Conservation (phyloP, 2,329 filamentous ascomycete species). For the Pseudocercospora cruenta region DNA sequence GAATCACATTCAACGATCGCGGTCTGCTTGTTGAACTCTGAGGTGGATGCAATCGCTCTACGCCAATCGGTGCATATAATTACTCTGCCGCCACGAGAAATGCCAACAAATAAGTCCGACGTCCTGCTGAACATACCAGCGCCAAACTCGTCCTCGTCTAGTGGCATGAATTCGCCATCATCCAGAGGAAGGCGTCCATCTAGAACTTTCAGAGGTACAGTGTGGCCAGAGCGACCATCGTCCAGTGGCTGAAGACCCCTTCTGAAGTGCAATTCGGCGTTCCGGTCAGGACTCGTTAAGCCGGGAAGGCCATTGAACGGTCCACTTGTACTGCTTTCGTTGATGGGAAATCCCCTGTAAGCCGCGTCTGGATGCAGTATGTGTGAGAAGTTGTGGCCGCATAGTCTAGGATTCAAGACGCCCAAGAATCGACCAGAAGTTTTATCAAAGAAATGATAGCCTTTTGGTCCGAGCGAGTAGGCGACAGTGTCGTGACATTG, state of each 20-base stretch:
- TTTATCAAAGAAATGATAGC: constrained; percentile 51
- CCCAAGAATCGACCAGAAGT: constrained; percentile 45
- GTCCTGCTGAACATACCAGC: constrained; percentile 46
- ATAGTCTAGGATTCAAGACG: constrained; percentile 42
- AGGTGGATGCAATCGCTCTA: constrained; percentile 30
- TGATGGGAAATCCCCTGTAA: not conserved
- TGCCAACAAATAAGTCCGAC: constrained; percentile 48
- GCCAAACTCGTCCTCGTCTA: constrained; percentile 51
- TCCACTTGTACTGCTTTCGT: not conserved
- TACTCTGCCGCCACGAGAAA: constrained; percentile 48
- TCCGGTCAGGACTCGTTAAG: not conserved
- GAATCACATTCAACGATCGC: constrained; percentile 49
- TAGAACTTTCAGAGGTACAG: constrained; percentile 26
- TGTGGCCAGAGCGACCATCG: constrained; percentile 10
- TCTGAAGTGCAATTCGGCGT: not conserved
- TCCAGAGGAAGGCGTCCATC: constrained; percentile 23
- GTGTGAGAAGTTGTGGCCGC: constrained; percentile 39
- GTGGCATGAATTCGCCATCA: constrained; percentile 20
- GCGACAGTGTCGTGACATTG: constrained; percentile 48
- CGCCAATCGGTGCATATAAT: constrained; percentile 52
- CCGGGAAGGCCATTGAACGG: not conserved
- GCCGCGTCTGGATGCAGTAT: constrained; percentile 35
- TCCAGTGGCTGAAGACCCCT: not conserved
- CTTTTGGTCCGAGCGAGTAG: constrained; percentile 49
- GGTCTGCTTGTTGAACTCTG: constrained; percentile 29